Evolutionary conservation across 495 filamentous ascomycete genomes (phyloP), one percentile per base, ranked within the genome.

Genomic region (Penicillium maclennaniae): DNA sequence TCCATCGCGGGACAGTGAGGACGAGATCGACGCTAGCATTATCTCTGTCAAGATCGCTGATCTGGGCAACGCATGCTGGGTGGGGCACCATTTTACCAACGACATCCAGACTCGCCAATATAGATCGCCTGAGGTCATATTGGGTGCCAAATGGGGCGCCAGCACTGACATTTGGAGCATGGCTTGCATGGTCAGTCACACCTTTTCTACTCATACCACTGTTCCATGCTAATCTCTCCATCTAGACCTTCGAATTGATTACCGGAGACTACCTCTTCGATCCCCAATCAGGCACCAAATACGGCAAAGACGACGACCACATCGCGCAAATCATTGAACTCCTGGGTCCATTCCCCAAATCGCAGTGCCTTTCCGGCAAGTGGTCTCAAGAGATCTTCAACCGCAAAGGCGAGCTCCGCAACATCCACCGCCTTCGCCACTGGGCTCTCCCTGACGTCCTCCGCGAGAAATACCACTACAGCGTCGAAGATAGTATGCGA

Each of bases 351-450:
- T 97, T 99, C 68, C 92, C 93, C 42, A 93, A 93, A 63, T 86
- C 89, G 4, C 83, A 97, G 23, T 96, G 87, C 65, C 79, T 93
- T 41, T 85, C 86, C 1, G 93, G 93, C 38, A 96, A 96, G 71
- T 99, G 93, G 93, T 91, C 87, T 7, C 92, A 97, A 68, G 95
- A 97, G 67, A 99, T 99, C 57, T 99, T 99, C 79, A 96, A 95
- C 68, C 84, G 93, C 59, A 96, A 96, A 69, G 93, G 93, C 51
- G 93, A 99, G 66, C 83, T 99, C 3, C 87, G 95, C 38, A 97
- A 99, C 69, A 99, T 99, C 67, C 93, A 97, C 71, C 83, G 93
- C 44, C 79, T 99, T 42, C 88, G 95, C 10, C 93, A 97, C 72
- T 99, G 93, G 93, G 91, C 92, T 1, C 78, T 99, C 12, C 86